Evolutionary conservation across 2,329 filamentous ascomycete species (phyloP).

Genomic region (Claviceps capensis): DNA sequence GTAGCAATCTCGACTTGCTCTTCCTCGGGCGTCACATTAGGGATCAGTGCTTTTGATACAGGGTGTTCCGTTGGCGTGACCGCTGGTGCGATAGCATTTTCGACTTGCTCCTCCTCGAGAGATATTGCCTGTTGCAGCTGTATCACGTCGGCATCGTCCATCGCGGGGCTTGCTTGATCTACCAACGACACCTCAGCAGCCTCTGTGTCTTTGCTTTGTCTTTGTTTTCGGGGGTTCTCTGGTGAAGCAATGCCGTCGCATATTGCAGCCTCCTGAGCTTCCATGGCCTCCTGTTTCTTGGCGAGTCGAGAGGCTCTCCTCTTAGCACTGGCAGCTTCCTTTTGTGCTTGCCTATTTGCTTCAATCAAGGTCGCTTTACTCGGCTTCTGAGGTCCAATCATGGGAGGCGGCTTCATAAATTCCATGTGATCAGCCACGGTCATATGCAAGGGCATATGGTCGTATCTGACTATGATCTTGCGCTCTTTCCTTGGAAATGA

Average conservation of each 20-base stretch:
- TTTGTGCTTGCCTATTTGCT: slow-evolving; percentile 12
- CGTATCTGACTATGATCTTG: slow-evolving; percentile 38
- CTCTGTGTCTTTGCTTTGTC: slow-evolving; percentile 9
- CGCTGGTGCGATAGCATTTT: no score
- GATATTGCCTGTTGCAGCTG: slow-evolving; percentile 2
- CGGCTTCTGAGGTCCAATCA: slow-evolving; percentile 14
- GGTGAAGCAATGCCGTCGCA: not conserved
- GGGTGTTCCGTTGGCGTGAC: no score
- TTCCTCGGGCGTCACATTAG: no score
- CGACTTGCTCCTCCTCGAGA: not conserved
- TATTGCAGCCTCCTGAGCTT: slow-evolving; percentile 9
- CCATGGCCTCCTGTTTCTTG: slow-evolving; percentile 15
- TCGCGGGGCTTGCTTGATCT: slow-evolving; percentile 4
- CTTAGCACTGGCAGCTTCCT: slow-evolving; percentile 12
- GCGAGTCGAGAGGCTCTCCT: slow-evolving; percentile 13
- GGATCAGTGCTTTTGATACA: no score
- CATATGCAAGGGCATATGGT: slow-evolving; percentile 42
- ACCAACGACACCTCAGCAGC: slow-evolving; percentile 3
- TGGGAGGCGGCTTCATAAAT: slow-evolving; percentile 31
- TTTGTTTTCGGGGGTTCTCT: slow-evolving; percentile 16
- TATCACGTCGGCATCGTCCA: slow-evolving; percentile 2
- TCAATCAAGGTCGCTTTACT: not conserved
- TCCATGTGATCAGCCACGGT: slow-evolving; percentile 37
- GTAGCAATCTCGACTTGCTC: no score
- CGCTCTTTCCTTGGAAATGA: slow-evolving; percentile 34